Conservation (phyloP, 805 yeast genomes). For the Sugiyamaella americana region DNA sequence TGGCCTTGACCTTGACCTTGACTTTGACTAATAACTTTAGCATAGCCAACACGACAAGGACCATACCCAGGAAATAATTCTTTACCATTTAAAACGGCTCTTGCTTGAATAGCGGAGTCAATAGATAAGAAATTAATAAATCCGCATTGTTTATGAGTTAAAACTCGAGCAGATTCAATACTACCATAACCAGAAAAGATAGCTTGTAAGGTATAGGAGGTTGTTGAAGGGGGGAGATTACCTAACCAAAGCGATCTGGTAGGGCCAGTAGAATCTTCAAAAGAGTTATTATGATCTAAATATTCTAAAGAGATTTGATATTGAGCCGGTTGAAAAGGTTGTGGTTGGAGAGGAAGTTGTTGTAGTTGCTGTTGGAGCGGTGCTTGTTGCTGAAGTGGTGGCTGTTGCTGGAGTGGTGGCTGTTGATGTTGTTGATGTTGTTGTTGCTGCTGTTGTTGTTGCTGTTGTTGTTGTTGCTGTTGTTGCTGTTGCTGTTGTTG, state of each 20-base stretch:
- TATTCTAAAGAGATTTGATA: constrained; percentile 1
- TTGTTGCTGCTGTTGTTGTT: constrained; percentile 13
- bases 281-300: constrained; percentile 29
- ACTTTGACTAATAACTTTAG: constrained; percentile 43
- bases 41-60: constrained; percentile 75
- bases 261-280: constrained; percentile 51
- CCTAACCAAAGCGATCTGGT: constrained; percentile 72
- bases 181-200: constrained; percentile 59
- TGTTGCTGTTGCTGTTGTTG: background rate
- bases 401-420: background rate
- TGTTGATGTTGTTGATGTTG: constrained; percentile 12
- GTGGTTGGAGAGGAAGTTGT: constrained; percentile 12
- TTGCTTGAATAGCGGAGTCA: constrained; percentile 74
- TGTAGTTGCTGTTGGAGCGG: constrained; percentile 10
- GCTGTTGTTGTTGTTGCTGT: constrained; percentile 2
- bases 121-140: constrained; percentile 66
- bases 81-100: constrained; percentile 70
- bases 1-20: background rate
- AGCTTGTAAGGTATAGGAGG: constrained; percentile 52
- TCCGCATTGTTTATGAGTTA: constrained; percentile 42
- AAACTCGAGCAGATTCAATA: constrained; percentile 53
- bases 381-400: background rate
- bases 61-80: constrained; percentile 76
- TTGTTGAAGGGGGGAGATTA: constrained; percentile 61
- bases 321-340: constrained; percentile 5